A percentile compares a stretch with the other conserved stretches of the same genome.
Conservation (phyloP, 257 asterid genomes). For the Penstemon davidsonii region DNA sequence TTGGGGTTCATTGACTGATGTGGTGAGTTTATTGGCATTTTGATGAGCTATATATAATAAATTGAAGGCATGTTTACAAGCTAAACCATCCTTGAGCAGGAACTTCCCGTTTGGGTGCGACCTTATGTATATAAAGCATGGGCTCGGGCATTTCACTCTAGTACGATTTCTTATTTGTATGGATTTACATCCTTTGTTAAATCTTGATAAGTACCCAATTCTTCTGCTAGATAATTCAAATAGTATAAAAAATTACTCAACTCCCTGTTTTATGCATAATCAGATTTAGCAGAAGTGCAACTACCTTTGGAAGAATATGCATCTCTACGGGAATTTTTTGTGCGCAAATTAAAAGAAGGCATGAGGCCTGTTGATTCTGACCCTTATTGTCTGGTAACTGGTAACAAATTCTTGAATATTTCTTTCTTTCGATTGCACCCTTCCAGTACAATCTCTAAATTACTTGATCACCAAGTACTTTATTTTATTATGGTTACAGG, state of each 20-base stretch:
- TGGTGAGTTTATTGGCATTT: conserved; percentile 54
- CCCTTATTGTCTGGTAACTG: conserved; percentile 93
- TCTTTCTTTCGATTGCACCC: conserved; percentile 20
- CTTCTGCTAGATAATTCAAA: conserved; percentile 18
- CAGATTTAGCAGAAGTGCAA: conserved; percentile 83
- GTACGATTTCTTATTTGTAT: conserved; percentile 44
- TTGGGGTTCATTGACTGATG: conserved; percentile 73
- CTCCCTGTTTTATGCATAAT: conserved; percentile 22
- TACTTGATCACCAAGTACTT: conserved; percentile 18
- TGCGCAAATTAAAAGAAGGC: conserved; percentile 78
- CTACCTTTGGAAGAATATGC: conserved; percentile 87
- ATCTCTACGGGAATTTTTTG: conserved; percentile 74
- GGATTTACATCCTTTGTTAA: conserved; percentile 16
- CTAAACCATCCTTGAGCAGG: conserved; percentile 56
- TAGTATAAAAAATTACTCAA: conserved; percentile 10
- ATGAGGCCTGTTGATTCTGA: conserved; percentile 71
- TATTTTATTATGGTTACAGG: conserved; percentile 45
- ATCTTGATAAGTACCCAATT: neutral
- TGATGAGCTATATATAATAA: conserved; percentile 21
- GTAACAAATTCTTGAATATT: conserved; percentile 54
- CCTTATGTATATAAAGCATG: conserved; percentile 84
- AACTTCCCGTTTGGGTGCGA: conserved; percentile 81
- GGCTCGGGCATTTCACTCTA: conserved; percentile 96
- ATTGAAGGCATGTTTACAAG: conserved; percentile 17
- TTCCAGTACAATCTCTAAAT: conserved; percentile 20